Base-by-base conservation (phyloP, 345 rosid genomes). In the Euclidium syriacum region DNA sequence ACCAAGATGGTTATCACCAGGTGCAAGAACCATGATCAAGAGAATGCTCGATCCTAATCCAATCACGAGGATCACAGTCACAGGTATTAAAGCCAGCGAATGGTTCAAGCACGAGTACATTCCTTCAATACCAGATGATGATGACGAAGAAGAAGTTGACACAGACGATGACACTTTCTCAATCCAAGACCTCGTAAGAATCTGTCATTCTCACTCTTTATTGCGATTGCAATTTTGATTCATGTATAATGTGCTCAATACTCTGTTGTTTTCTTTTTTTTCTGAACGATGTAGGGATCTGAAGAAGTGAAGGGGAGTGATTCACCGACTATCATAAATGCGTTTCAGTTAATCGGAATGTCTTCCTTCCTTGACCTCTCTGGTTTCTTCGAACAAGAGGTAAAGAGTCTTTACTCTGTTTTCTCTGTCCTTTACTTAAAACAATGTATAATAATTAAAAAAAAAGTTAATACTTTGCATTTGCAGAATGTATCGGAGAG, bases 291-390 rank as follows among this genome's bases (percentile, higher is more conserved):
- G 40, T 63, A 87, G 96, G 70, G 82, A 67, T 68, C 64, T 14
- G 85, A 77, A 62, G 83, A 66, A 41, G 78, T 67, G 16, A 82
- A 56, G 54, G 79, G 77, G 49, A 83, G 83, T 3, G 77, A 73
- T 65, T 85, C 84, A 2, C 87, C 88, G 22, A 75, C 72, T 34
- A 58, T 76, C 17, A 85, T 92, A 66, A 87, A 89, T 54, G 99
- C 97, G 62, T 92, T 92, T 75, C 94, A 92, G 73, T 74, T 89
- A 42, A 92, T 92, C 12, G 98, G 99, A 69, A 92, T 92, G 99
- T 89, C 97, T 34, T 92, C 97, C 18, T 84, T 80, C 71, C 87
- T 92, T 18, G 99, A 89, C 70, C 85, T 92, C 52, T 92, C 97
- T 2, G 96, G 99, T 62, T 87, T 92, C 78, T 92, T 87, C 7